Base-by-base conservation (phyloP, 2,329 filamentous ascomycete genomes). In the Cladosporium sp. region DNA sequence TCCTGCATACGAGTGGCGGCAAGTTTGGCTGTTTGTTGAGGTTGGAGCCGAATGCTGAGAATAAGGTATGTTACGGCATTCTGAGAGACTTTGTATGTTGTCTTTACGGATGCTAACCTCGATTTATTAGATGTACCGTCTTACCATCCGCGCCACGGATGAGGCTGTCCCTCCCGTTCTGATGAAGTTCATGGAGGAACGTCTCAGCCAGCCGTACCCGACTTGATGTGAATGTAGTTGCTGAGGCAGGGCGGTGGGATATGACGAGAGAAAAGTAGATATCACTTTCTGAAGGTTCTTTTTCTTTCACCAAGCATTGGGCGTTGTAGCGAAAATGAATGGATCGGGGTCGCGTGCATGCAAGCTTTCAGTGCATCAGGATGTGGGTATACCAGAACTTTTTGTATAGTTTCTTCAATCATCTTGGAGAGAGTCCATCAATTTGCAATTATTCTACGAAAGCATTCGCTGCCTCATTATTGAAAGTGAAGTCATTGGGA, bases 21-120 rank as follows among this genome's bases (percentile, higher is more conserved):
- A 97, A 97, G 74, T 95, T 90, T 73, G 93, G 93, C 27, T 97
- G 93, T 73, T 74, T 99, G 66, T 73, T 99, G 76, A 81, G 93
- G 65, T 72, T 99, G 72, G 93, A 99, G 77, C 93, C 93, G 54
- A 99, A 99, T 73, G 92, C 91, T 64, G 80, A 82, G 57, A 92
- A 86, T 57, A 88, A 89, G 83, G 93, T 96, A 79, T 74, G 85
- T 72, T 40, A 13, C 8, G 12, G n/a, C n/a, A n/a, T n/a, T 7
- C 9, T 6, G 8, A 34, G 22, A 27, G 22, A 5, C n/a, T 27
- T 27, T 27, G 22, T 27, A 27, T 27, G 4, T 9, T 27, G 22
- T 4, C 5, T 27, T 4, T 27, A 15, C 24, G 42, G 40, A n/a
- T 43, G 45, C 51, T 64, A 32, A 62, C n/a, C 47, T 43, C 44